Evolutionary conservation across 441 rosid genomes (phyloP).

Genomic region (Pelargonium exstipulatum): DNA sequence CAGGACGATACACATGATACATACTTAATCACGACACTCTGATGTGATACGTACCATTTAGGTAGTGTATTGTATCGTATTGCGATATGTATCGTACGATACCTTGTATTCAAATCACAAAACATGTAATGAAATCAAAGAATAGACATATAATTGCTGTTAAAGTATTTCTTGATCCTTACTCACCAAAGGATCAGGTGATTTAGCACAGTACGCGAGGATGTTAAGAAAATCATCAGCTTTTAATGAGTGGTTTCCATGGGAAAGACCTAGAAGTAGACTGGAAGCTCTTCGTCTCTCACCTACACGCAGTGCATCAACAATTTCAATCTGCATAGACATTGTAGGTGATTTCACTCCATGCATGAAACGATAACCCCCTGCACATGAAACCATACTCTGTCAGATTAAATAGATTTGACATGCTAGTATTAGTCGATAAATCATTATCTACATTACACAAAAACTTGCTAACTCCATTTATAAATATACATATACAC

Average conservation of each 20-base stretch:
- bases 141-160: conserved; percentile 5
- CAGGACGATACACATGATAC: no score
- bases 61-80: no score
- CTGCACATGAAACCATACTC: conserved; percentile 27
- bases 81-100: no score
- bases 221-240: conserved; percentile 49
- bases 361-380: conserved; percentile 24
- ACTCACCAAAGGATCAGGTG: conserved; percentile 79
- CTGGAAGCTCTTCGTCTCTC: conserved; percentile 63
- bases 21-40: no score
- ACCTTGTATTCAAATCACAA: neutral
- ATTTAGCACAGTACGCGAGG: conserved; percentile 57
- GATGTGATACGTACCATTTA: no score
- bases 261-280: conserved; percentile 47
- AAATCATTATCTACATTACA: neutral
- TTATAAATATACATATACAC: neutral
- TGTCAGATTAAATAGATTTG: neutral
- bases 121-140: conserved; percentile 4
- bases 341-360: conserved; percentile 30
- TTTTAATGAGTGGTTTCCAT: conserved; percentile 27
- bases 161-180: conserved; percentile 13
- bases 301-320: conserved; percentile 56
- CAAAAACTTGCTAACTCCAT: neutral
- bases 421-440: neutral
- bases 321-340: conserved; percentile 43